Evolutionary conservation across 495 filamentous ascomycete species (phyloP).

Genomic region (Pyrenopolyporus hunteri): DNA sequence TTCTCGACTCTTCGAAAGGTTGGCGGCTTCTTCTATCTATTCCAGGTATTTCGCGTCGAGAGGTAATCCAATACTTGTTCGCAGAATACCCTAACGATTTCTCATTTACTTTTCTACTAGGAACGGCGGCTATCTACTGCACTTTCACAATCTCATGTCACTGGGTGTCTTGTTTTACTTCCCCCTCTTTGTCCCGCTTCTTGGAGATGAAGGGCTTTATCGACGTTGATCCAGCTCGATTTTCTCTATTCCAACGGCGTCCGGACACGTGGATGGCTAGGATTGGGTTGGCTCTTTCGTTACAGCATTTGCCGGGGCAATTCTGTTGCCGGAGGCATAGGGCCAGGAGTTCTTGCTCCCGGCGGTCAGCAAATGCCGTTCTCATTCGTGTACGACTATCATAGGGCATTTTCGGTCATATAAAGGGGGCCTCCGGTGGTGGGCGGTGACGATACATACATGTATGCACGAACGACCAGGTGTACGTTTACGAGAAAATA

Average conservation of each 20-base stretch:
- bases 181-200: conserved; percentile 6
- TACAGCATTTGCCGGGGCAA: conserved; percentile 31
- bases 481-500: conserved; percentile 27
- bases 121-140: conserved; percentile 30
- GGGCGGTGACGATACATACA: conserved; percentile 13
- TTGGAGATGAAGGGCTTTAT: conserved; percentile 5
- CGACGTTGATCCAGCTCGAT: background rate
- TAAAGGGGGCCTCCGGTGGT: conserved; percentile 1
- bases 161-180: conserved; percentile 21
- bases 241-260: conserved; percentile 29
- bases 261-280: conserved; percentile 28
- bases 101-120: conserved; percentile 19
- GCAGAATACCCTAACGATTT: conserved; percentile 34
- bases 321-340: conserved; percentile 22
- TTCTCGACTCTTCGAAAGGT: conserved; percentile 10
- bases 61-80: conserved; percentile 16
- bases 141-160: too few relatives aligned
- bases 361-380: conserved; percentile 15
- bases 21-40: conserved; percentile 6
- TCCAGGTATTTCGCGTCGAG: conserved; percentile 15
- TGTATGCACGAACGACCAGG: conserved; percentile 12
- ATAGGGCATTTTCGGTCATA: conserved; percentile 27
- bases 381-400: conserved; percentile 29
- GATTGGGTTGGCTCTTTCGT: conserved; percentile 23
- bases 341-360: conserved; percentile 20